Conservation (phyloP, 140 eudicot genomes). For the Flaveria floridana region DNA sequence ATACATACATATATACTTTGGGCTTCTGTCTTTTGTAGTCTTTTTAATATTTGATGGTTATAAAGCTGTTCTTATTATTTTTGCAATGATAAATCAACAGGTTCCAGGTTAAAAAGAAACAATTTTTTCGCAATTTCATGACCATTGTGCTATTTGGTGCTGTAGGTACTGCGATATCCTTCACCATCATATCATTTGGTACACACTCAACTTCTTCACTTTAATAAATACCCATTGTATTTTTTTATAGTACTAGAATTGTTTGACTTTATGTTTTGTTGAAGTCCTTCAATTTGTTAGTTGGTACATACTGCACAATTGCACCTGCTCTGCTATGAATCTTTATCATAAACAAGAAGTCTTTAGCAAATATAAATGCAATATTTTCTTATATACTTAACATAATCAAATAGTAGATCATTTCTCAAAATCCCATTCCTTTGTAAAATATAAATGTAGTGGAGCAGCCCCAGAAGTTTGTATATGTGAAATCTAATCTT, state of each 20-base stretch:
- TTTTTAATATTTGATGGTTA: background rate
- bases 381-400: constrained; percentile 8
- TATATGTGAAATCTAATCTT: constrained; percentile 4
- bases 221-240: background rate
- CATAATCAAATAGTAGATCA: background rate
- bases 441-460: background rate
- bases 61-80: background rate
- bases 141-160: constrained; percentile 87
- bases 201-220: constrained; percentile 31
- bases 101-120: constrained; percentile 89
- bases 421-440: constrained; percentile 13
- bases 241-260: constrained; percentile 7
- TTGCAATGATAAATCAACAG: constrained; percentile 43
- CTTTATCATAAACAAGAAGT: constrained; percentile 12
- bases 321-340: background rate
- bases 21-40: background rate
- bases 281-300: background rate
- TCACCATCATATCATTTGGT: constrained; percentile 78
- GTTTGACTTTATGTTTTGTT: background rate
- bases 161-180: constrained; percentile 74
- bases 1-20: background rate
- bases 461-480: background rate
- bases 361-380: background rate
- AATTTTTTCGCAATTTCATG: constrained; percentile 80
- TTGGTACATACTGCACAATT: background rate